phyloP scores from a whole-genome alignment of 2,329 filamentous ascomycete species.

The Nothophoma quercina region DNA sequence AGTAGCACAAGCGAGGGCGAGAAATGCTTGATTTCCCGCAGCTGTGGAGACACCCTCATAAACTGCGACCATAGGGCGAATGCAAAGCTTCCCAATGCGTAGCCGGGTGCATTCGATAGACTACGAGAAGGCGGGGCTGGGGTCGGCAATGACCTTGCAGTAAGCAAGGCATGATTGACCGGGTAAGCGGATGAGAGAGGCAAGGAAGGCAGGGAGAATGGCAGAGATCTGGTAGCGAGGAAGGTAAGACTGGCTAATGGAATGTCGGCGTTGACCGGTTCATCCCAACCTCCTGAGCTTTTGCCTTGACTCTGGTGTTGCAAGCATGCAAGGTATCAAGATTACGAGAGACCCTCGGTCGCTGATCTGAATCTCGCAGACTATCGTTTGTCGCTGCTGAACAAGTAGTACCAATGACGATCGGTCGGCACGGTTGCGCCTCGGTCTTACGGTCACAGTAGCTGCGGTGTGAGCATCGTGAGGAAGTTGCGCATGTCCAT shows the following conservation, averaged over 20 bases:
- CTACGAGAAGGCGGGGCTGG: neutral
- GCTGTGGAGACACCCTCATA: neutral
- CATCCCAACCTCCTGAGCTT: neutral
- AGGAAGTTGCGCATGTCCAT: no score
- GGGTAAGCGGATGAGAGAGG: constrained; percentile 6
- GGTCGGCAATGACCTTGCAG: neutral
- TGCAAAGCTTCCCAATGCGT: constrained; percentile 15
- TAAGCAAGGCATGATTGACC: constrained; percentile 4
- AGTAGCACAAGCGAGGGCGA: constrained; percentile 15
- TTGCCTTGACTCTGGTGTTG: neutral
- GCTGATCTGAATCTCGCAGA: neutral
- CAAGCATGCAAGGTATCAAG: neutral
- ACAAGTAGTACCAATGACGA: neutral
- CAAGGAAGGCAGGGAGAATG: constrained; percentile 1
- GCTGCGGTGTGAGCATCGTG: neutral
- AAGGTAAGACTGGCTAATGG: constrained; percentile 14
- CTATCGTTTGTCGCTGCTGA: neutral
- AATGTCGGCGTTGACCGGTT: constrained; percentile 1
- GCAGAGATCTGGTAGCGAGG: constrained; percentile 9
- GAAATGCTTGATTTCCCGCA: constrained; percentile 14
- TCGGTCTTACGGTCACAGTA: neutral
- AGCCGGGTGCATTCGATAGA: constrained; percentile 12
- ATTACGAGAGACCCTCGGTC: neutral
- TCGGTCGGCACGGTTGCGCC: neutral
- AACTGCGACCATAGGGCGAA: constrained; percentile 3